These are phyloP conservation scores for Pulicaria dysenterica DNA, from an alignment of 129 eudicot genomes.

Conservation along the genomic window DNA sequence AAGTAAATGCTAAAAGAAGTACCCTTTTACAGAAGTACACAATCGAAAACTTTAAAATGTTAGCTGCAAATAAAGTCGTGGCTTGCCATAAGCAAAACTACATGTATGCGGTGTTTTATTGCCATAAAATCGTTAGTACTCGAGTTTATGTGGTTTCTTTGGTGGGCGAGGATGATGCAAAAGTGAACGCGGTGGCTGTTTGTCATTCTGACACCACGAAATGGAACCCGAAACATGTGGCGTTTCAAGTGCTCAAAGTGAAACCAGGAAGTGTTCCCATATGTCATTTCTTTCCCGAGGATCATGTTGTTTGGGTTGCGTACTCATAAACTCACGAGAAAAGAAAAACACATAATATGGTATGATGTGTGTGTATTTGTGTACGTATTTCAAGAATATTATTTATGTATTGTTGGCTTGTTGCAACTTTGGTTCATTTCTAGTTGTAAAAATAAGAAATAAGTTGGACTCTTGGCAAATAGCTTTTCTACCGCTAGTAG, in stretches of 20 bases:
- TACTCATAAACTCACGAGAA: not conserved
- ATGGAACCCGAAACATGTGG: not conserved
- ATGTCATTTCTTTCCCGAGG: not conserved
- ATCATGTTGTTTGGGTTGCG: not conserved
- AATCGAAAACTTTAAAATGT: not conserved
- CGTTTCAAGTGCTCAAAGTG: not conserved
- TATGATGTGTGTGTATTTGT: too few species aligned
- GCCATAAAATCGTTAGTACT: not conserved
- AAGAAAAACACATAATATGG: too few species aligned
- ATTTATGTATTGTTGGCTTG: too few species aligned
- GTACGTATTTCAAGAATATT: too few species aligned
- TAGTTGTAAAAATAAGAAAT: too few species aligned
- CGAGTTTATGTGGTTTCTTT: not conserved
- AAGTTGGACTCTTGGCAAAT: too few species aligned
- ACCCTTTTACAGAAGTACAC: not conserved
- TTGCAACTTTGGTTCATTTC: too few species aligned
- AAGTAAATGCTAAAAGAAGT: not conserved
- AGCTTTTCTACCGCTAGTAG: too few species aligned
- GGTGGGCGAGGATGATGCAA: not conserved
- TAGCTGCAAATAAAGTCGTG: not conserved
- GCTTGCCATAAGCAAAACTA: not conserved
- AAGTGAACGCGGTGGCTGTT: slow-evolving; percentile 9
- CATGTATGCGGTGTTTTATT: not conserved
- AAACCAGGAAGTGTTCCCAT: not conserved
- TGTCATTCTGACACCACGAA: slow-evolving; percentile 4